Percentiles rank a stretch among this genome's conserved stretches.
phyloP scores from a whole-genome alignment of 768 basidiomycete genomes.

The Suillus fuscotomentosus region DNA sequence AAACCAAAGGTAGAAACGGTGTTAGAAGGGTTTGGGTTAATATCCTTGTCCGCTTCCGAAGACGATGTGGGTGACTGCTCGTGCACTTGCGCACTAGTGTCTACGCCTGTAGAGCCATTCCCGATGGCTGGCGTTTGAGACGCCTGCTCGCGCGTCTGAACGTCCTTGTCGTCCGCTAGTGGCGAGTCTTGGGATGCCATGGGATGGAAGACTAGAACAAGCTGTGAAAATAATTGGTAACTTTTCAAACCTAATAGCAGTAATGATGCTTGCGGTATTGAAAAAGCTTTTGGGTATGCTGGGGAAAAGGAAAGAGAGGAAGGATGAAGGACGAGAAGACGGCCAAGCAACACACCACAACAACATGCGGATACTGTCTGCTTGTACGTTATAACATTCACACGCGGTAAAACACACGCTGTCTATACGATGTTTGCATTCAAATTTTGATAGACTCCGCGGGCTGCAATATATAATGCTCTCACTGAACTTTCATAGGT shows the following conservation, averaged over 20 bases:
- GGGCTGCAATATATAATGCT: not conserved
- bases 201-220: constrained; percentile 6
- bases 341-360: constrained; percentile 18
- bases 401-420: constrained; percentile 12
- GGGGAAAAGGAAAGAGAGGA: constrained; percentile 8
- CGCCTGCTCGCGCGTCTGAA: constrained; percentile 22
- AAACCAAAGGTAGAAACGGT: constrained; percentile 33
- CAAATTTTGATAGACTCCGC: not conserved
- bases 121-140: constrained; percentile 24
- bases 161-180: constrained; percentile 13
- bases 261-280: not conserved
- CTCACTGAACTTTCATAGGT: not conserved
- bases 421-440: not conserved
- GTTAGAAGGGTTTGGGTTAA: constrained; percentile 31
- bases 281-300: constrained; percentile 31
- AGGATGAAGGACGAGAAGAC: constrained; percentile 15
- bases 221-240: constrained; percentile 3
- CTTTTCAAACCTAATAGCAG: not conserved
- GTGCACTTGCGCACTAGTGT: constrained; percentile 26
- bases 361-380: constrained; percentile 23
- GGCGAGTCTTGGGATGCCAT: constrained; percentile 27
- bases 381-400: constrained; percentile 12
- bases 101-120: constrained; percentile 20
- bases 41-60: constrained; percentile 37
- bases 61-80: constrained; percentile 29